Evolutionary conservation across 169 alveolate species (phyloP).

Genomic region (Eimeria necatrix): DNA sequence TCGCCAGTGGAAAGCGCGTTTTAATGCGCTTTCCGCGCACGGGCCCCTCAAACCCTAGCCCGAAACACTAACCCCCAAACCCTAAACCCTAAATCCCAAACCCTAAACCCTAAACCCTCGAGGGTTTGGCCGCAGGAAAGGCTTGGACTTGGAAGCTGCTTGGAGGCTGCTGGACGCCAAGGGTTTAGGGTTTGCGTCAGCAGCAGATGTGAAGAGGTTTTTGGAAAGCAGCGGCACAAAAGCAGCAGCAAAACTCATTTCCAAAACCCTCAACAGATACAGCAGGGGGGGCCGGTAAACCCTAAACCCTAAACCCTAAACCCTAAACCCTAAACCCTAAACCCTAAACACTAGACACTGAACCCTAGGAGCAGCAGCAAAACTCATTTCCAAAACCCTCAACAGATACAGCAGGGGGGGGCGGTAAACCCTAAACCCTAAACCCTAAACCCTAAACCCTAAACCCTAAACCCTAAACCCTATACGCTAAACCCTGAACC

Average conservation of each 20-base stretch:
- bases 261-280: not conserved
- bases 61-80: not conserved
- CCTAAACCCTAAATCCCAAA: not conserved
- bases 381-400: not conserved
- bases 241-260: not conserved
- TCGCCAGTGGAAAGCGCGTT: not conserved
- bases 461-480: not conserved
- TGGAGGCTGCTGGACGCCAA: not conserved
- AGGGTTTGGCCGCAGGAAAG: not conserved
- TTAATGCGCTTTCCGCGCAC: not conserved
- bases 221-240: not conserved
- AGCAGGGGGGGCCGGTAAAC: not conserved
- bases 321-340: slow-evolving; percentile 55
- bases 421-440: not conserved
- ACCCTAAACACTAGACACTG: not conserved
- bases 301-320: not conserved
- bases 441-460: slow-evolving; percentile 31
- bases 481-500: not conserved
- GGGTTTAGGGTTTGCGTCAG: slow-evolving; percentile 13
- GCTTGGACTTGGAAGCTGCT: not conserved
- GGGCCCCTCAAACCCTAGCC: not conserved
- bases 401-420: not conserved
- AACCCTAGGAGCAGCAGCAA: not conserved
- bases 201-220: not conserved
- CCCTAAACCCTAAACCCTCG: slow-evolving; percentile 40